Conservation (phyloP, 306 rosid species). For the Trichosanthes truncata region DNA sequence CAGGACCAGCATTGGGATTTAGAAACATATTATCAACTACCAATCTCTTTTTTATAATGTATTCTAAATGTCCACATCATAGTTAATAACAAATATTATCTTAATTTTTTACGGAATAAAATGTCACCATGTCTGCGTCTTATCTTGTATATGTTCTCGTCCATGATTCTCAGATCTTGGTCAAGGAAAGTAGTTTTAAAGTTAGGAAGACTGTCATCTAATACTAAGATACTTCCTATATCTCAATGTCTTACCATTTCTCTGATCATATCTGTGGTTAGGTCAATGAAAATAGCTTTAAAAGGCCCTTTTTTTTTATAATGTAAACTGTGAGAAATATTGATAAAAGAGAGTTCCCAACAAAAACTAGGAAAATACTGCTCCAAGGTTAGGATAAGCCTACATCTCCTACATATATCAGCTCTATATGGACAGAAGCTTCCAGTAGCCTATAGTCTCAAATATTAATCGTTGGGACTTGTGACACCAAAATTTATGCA, state of each 20-base stretch:
- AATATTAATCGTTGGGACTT: not conserved
- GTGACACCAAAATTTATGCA: not conserved
- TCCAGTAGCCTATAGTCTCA: not conserved
- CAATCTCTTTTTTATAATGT: not conserved
- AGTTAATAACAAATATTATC: no score
- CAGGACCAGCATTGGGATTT: no score
- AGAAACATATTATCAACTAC: no score
- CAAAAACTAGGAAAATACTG: not conserved
- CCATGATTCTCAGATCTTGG: not conserved
- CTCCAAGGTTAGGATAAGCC: not conserved
- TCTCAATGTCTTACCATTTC: not conserved
- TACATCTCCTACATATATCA: not conserved
- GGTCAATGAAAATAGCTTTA: not conserved
- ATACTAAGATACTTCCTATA: not conserved
- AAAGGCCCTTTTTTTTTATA: not conserved
- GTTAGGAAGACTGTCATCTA: not conserved
- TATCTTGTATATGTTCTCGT: not conserved
- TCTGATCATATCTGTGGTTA: not conserved
- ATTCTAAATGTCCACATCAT: not conserved
- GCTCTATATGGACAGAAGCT: not conserved
- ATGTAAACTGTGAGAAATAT: not conserved
- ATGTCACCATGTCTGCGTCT: not conserved
- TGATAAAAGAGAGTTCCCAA: not conserved
- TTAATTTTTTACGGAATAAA: no score
- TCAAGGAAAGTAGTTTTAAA: not conserved